These are phyloP conservation scores for Eurotiales sp. DNA, from an alignment of 2,329 filamentous ascomycete species.

Conservation along the genomic window DNA sequence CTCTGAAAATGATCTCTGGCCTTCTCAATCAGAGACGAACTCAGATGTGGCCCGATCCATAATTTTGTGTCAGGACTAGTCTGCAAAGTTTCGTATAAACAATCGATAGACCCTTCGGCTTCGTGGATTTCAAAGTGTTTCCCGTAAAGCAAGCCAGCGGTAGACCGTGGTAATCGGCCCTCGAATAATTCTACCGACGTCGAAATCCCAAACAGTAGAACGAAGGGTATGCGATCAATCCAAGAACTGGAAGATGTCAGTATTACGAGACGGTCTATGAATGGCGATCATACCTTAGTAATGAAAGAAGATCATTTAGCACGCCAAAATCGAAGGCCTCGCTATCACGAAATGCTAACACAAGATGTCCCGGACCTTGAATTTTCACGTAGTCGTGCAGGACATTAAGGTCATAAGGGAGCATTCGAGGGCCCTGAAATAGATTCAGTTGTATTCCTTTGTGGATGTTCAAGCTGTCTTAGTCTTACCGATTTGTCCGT, in stretches of 20 bases:
- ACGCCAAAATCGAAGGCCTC: constrained; percentile 45
- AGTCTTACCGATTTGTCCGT: constrained; percentile 34
- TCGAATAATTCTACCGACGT: constrained; percentile 62
- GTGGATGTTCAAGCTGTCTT: neutral
- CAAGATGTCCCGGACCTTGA: constrained; percentile 34
- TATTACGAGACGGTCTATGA: neutral
- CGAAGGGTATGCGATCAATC: constrained; percentile 59
- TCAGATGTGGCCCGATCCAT: constrained; percentile 53
- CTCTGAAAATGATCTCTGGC: constrained; percentile 60
- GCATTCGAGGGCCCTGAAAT: constrained; percentile 35
- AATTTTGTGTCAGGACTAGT: constrained; percentile 33
- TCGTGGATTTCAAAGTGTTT: constrained; percentile 52
- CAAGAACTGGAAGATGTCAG: constrained; percentile 47
- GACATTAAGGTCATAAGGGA: constrained; percentile 46
- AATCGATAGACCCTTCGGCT: constrained; percentile 45
- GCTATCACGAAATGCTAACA: constrained; percentile 44
- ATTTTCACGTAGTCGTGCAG: constrained; percentile 40
- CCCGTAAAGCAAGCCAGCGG: constrained; percentile 51
- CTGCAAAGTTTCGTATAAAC: constrained; percentile 39
- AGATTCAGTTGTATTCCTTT: constrained; percentile 2
- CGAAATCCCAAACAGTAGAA: constrained; percentile 58
- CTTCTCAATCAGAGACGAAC: constrained; percentile 50
- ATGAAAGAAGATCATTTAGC: constrained; percentile 43
- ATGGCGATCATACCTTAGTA: constrained; percentile 40
- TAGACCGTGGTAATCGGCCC: constrained; percentile 52